Evolutionary conservation across 176 grass and related monocot genomes (phyloP).

Genomic region (Guadua angustifolia): DNA sequence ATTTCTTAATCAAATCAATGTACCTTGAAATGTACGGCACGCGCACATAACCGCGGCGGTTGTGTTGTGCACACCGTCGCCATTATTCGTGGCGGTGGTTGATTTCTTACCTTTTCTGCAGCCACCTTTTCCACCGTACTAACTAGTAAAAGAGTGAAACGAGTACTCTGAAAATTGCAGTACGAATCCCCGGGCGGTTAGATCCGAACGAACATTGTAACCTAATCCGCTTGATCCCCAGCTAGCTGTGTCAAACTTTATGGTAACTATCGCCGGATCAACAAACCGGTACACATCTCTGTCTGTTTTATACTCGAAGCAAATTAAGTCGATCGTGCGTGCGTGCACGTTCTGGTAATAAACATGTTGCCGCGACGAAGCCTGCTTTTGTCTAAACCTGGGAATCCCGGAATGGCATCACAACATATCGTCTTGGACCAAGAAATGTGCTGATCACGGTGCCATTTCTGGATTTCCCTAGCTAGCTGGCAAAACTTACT

Average conservation of each 20-base stretch:
- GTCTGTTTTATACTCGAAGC: background rate
- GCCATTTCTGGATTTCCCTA: background rate
- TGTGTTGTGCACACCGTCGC: background rate
- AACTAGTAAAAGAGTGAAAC: background rate
- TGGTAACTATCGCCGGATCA: background rate
- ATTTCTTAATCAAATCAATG: background rate
- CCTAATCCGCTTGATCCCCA: background rate
- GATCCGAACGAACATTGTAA: background rate
- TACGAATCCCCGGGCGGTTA: background rate
- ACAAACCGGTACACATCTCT: too few relatives aligned
- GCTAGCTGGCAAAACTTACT: constrained; percentile 9
- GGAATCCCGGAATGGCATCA: background rate
- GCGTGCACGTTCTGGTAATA: background rate
- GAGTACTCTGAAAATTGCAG: background rate
- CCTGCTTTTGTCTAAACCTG: background rate
- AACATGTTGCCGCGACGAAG: background rate
- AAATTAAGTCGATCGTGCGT: background rate
- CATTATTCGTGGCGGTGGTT: constrained; percentile 24
- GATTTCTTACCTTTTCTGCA: constrained; percentile 40
- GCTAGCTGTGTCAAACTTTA: background rate
- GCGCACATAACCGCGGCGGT: constrained; percentile 3
- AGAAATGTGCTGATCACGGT: background rate
- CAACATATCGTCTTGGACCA: background rate
- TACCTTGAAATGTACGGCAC: constrained; percentile 39
- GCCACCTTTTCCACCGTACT: background rate